These are phyloP conservation scores for Bolboschoenus planiculmis DNA, from an alignment of 176 grass and related monocot species.

Conservation along the genomic window DNA sequence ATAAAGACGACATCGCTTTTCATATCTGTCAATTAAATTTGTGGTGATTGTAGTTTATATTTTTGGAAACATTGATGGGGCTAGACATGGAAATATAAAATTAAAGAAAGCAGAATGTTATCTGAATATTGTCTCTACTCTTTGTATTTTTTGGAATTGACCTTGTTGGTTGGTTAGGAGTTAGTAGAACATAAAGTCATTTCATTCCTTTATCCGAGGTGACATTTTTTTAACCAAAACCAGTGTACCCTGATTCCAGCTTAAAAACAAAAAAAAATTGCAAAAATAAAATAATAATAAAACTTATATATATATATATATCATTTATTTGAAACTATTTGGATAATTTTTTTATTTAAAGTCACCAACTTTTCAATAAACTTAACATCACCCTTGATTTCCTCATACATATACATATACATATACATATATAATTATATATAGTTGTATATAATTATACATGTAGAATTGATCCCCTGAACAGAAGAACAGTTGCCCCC, in stretches of 20 bases:
- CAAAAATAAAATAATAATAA: too few relatives aligned
- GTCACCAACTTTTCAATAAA: too few relatives aligned
- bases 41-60: neutral
- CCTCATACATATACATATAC: too few relatives aligned
- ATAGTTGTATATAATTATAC: too few relatives aligned
- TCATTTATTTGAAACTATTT: too few relatives aligned
- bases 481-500: neutral
- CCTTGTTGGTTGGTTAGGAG: neutral
- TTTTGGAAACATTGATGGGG: neutral
- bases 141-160: neutral
- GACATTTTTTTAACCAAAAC: slow-evolving; percentile 3
- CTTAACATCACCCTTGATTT: too few relatives aligned
- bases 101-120: neutral
- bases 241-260: neutral
- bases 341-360: too few relatives aligned
- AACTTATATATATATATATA: neutral
- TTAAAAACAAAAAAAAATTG: neutral
- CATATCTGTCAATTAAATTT: neutral
- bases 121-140: neutral
- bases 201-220: neutral
- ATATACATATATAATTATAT: too few relatives aligned
- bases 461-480: neutral
- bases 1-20: too few relatives aligned
- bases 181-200: neutral
- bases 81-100: neutral